These are phyloP conservation scores for Striga asiatica DNA, from an alignment of 257 asterid species.

Conservation along the genomic window DNA sequence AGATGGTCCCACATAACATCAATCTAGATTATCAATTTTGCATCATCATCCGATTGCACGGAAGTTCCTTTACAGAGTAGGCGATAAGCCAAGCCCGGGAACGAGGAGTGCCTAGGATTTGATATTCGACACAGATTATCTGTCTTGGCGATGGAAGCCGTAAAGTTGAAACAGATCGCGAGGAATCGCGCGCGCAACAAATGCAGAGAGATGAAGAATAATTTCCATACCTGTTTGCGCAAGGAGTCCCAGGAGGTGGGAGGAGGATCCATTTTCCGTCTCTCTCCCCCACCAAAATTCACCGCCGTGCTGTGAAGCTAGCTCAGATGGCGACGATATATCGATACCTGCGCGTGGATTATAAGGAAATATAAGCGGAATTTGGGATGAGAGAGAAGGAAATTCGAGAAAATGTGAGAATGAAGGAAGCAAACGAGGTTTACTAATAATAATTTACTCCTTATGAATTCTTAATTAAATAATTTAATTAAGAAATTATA, in stretches of 20 bases:
- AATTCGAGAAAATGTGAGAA: too few species aligned
- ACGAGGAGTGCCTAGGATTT: background rate
- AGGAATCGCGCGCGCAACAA: too few species aligned
- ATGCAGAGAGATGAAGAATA: background rate
- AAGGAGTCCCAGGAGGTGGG: constrained; percentile 86
- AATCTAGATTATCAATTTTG: background rate
- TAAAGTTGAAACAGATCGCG: background rate
- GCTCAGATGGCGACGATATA: too few species aligned
- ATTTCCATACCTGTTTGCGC: constrained; percentile 66
- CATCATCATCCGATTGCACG: constrained; percentile 6
- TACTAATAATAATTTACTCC: too few species aligned
- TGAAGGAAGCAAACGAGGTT: too few species aligned
- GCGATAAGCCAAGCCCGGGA: constrained; percentile 12
- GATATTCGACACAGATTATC: too few species aligned
- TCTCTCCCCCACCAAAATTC: background rate
- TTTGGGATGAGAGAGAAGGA: too few species aligned
- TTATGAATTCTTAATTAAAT: too few species aligned
- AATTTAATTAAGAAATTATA: too few species aligned
- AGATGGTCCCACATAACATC: background rate
- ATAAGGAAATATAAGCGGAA: too few species aligned
- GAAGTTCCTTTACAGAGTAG: background rate
- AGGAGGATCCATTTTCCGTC: constrained; percentile 55
- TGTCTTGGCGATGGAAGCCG: background rate
- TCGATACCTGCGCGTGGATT: too few species aligned
- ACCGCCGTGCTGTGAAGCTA: background rate